Evolutionary conservation across 768 basidiomycete genomes (phyloP).

Genomic region (Suillus ampliporus): DNA sequence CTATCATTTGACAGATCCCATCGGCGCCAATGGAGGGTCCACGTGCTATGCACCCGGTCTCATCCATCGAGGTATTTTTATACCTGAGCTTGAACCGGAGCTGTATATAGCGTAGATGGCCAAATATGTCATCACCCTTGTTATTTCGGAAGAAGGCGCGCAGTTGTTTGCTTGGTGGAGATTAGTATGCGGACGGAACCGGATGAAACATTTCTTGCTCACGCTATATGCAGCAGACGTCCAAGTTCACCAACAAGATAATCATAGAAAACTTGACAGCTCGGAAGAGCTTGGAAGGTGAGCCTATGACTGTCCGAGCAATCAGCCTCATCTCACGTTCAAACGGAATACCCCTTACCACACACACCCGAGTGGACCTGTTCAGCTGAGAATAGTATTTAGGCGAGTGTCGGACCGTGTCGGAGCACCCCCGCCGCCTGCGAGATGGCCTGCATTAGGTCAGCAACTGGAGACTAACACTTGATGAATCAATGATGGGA

Average conservation of each 20-base stretch:
- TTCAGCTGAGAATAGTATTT: background rate
- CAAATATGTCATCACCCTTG: background rate
- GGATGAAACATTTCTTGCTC: background rate
- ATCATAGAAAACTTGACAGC: background rate
- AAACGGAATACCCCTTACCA: background rate
- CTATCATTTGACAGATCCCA: background rate
- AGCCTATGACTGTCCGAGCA: background rate
- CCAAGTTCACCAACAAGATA: background rate
- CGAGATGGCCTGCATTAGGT: too few relatives aligned
- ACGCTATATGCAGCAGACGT: constrained; percentile 1
- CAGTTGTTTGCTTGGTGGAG: too few relatives aligned
- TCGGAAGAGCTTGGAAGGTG: background rate
- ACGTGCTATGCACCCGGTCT: constrained; percentile 17
- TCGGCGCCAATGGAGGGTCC: constrained; percentile 9
- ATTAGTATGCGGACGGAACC: too few relatives aligned
- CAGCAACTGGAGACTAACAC: too few relatives aligned
- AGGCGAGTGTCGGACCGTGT: background rate
- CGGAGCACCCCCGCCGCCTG: background rate
- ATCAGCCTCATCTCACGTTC: constrained; percentile 6
- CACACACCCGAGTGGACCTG: background rate
- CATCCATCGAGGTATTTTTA: background rate
- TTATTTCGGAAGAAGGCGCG: too few relatives aligned
- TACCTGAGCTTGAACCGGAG: too few relatives aligned
- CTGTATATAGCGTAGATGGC: background rate
- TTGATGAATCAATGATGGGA: too few relatives aligned